Evolutionary conservation across 1,139 yeast species (phyloP).

Genomic region (Suhomyces wounanorum): DNA sequence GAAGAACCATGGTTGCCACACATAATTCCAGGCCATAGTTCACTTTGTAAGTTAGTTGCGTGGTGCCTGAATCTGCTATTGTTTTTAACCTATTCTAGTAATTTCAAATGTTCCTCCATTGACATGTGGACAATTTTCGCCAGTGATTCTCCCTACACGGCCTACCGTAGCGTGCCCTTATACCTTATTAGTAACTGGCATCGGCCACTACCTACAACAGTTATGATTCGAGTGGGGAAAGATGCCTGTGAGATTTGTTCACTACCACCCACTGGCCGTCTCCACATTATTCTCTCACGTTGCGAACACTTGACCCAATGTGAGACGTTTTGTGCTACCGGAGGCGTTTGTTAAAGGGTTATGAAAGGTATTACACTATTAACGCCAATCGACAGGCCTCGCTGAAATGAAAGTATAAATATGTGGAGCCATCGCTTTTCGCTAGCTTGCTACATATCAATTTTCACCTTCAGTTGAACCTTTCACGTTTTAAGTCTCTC

Average conservation of each 20-base stretch:
- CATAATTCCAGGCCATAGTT: background rate
- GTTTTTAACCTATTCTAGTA: background rate
- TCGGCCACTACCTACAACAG: background rate
- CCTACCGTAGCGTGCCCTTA: background rate
- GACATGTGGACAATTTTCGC: background rate
- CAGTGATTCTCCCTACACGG: background rate
- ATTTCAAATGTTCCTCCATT: background rate
- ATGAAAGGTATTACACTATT: background rate
- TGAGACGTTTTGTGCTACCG: background rate
- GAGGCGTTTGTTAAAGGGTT: constrained; percentile 1
- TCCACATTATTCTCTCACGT: constrained; percentile 6
- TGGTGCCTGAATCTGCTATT: background rate
- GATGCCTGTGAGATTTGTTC: constrained; percentile 4
- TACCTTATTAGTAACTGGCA: background rate
- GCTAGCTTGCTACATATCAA: background rate
- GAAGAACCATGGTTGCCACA: background rate
- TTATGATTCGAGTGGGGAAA: constrained; percentile 2
- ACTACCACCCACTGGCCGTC: background rate
- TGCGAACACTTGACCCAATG: constrained; percentile 4
- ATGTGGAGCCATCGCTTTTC: background rate
- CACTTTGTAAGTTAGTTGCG: background rate
- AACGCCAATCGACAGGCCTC: background rate
- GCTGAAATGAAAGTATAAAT: constrained; percentile 1
- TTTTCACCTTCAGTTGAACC: background rate
- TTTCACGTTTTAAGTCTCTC: background rate